Base-by-base conservation (phyloP, 108 stramenopile genomes). In the Cylindrotheca closterium region DNA sequence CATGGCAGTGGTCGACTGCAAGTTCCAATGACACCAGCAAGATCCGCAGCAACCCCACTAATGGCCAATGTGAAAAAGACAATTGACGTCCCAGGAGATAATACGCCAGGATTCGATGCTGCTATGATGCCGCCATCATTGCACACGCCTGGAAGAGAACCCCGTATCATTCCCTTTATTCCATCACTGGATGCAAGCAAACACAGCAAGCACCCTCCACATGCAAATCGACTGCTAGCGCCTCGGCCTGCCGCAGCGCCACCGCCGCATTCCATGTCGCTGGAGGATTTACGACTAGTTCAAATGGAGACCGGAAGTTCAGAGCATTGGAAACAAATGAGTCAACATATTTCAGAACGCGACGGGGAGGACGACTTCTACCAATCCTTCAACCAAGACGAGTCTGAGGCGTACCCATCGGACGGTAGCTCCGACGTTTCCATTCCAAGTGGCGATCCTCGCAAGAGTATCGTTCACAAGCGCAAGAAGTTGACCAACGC, bases 381-480 rank as follows among this genome's bases (percentile, higher is more conserved):
- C 1, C 30, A 12, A 0, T 27, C 12, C n/a, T 27, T 7, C 19
- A 30, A 57, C 33, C 31, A 37, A 29, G 26, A 52, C 4, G 54
- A 21, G 19, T 49, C 49, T 22, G 30, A 42, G 47, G 70, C 28
- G 5, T 31, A 24, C 4, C 55, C 55, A 29, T 59, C 71, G 4
- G 54, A 54, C 17, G 51, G 47, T 1, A 56, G 47, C 0, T 49
- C 52, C 17, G 72, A 71, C 21, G 60, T 73, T 30, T 76, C 79
- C 7, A 81, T 79, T 30, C 82, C 80, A 21, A 68, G 78, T 19
- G 75, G 74, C 33, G 85, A 88, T 63, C 84, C 91, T 0, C 75
- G 87, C n/a, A 82, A 82, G 48, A 80, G 72, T 33, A 92, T 93
- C 23, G 63, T 79, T 37, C 91, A 93, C 73, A 81, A 86, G 34